Base-by-base conservation (phyloP, 345 rosid species). In the Kandelia obovata region DNA sequence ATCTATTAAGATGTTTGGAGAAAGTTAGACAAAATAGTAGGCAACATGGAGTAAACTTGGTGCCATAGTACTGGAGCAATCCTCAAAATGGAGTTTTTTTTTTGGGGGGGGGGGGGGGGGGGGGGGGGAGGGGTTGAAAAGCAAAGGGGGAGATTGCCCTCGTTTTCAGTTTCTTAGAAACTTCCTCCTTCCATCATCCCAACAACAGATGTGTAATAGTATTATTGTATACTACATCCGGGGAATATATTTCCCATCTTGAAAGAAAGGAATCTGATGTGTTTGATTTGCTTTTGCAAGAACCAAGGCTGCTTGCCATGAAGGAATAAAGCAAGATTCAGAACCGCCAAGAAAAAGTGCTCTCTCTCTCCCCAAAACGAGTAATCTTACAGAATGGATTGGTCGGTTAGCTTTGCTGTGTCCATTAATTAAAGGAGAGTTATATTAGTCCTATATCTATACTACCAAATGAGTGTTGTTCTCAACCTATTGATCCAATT, bases 181-280 rank as follows among this genome's bases (percentile, higher is more conserved):
- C 37, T 34, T 34, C 37, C 37, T 34, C 1, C 37, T 34, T 34
- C 8, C 10, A 7, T 34, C 37, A 34, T 34, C 37, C 37, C 37
- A 34, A 34, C 37, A 7, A 34, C 0, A 7, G 37, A 7, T 34
- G 37, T 34, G 37, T 39, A 1, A 39, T 39, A 39, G 0, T 13
- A 39, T 31, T 10, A 11, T 31, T n/a, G 16, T 57, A 1, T 28
- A 7, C 56, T 21, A 6, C 10, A 59, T 79, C 53, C 17, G n/a
- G 20, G 55, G 82, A 79, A 69, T 81, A 85, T 77, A 80, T 71
- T 81, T 86, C 80, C 72, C 73, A 69, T 66, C 61, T 67, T 75
- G 87, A 80, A 83, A 80, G 90, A 80, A 88, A 88, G 84, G 90
- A 86, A 88, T 86, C 85, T 77, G 74, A 17, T 58, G 1, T 71